Conservation (phyloP, 1,284 basidiomycete genomes). For the Cystobasidium pallidum region DNA sequence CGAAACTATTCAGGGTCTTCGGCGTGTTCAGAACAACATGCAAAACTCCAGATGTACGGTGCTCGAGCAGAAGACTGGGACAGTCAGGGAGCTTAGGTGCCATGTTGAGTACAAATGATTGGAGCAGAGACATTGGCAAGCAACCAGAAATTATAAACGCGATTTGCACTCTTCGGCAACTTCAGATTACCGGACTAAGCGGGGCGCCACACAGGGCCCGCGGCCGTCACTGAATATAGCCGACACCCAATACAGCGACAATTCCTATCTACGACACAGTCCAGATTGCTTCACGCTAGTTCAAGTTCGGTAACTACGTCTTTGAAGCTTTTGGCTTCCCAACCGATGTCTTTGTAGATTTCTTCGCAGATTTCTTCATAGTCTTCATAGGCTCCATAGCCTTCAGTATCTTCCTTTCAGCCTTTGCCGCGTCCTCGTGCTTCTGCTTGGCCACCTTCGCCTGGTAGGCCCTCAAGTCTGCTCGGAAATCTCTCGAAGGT, state of each 20-base stretch:
- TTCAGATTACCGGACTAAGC: background rate
- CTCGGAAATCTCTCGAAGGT: conserved; percentile 3
- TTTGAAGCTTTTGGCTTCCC: no score
- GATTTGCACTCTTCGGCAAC: conserved; percentile 1
- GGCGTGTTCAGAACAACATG: conserved; percentile 39
- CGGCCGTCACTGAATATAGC: no score
- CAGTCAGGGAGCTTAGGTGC: conserved; percentile 10
- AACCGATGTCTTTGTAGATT: no score
- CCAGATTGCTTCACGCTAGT: no score
- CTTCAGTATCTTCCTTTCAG: background rate
- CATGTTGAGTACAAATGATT: background rate
- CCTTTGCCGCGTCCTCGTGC: background rate
- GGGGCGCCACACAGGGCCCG: conserved; percentile 1
- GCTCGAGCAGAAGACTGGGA: conserved; percentile 12
- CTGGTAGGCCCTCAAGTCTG: background rate
- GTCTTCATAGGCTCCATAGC: no score
- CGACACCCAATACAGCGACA: no score
- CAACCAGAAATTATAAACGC: no score
- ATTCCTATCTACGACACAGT: no score
- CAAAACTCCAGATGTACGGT: conserved; percentile 19
- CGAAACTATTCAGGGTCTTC: conserved; percentile 40
- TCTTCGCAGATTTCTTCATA: no score
- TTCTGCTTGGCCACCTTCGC: background rate
- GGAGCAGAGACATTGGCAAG: background rate
- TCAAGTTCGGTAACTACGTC: no score